Conservation (phyloP, 73 alveolate genomes). For the Paramecium pentaurelia region DNA sequence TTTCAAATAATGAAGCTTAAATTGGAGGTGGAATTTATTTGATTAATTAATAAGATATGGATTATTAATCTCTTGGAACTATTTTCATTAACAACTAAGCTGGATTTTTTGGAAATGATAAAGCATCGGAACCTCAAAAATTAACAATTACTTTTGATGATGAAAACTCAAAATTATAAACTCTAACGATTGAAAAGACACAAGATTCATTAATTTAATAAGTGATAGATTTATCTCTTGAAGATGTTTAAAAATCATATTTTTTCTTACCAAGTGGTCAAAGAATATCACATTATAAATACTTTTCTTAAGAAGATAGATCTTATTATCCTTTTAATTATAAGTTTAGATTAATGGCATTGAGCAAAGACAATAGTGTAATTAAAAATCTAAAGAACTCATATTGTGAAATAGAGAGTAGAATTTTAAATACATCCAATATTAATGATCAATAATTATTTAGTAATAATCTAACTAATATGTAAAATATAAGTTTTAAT, state of each 20-base stretch:
- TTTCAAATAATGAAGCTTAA: background rate
- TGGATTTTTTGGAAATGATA: background rate
- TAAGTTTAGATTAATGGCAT: background rate
- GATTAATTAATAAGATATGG: background rate
- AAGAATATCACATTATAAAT: background rate
- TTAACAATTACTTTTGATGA: background rate
- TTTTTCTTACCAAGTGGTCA: background rate
- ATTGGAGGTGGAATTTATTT: background rate
- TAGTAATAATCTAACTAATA: background rate
- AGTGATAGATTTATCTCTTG: background rate
- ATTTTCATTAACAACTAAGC: background rate
- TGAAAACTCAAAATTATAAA: background rate
- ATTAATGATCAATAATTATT: background rate
- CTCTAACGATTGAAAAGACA: background rate
- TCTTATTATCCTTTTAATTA: background rate
- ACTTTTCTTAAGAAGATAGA: background rate
- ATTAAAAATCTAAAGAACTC: background rate
- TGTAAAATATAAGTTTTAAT: background rate
- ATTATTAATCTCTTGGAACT: background rate
- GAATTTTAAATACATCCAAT: background rate
- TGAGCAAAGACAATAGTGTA: background rate
- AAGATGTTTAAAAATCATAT: background rate
- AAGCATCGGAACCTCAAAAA: background rate
- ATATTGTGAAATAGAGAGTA: background rate
- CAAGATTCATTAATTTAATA: background rate